A percentile compares a stretch with the other conserved stretches of the same genome.
phyloP scores from a whole-genome alignment of 257 asterid genomes.

The Plantago major region DNA sequence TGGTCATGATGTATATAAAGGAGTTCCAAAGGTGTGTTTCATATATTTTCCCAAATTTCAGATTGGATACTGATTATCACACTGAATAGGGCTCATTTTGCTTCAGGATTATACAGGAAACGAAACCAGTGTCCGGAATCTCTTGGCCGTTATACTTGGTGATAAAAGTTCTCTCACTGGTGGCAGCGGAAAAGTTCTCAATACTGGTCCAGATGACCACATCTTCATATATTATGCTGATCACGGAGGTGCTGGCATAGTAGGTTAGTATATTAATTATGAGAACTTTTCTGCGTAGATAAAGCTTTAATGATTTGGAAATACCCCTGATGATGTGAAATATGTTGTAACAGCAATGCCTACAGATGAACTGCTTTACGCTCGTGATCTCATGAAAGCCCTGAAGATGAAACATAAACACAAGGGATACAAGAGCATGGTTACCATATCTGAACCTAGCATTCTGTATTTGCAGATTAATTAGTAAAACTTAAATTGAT shows the following conservation, averaged over 20 bases:
- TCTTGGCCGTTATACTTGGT: conserved; percentile 56
- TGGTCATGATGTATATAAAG: conserved; percentile 53
- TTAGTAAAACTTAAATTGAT: not conserved
- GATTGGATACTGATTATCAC: no score
- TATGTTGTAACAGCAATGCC: conserved; percentile 45
- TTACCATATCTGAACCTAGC: conserved; percentile 5
- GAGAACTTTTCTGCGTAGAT: not conserved
- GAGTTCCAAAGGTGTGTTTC: conserved; percentile 60
- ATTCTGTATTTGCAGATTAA: not conserved
- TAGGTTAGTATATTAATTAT: conserved; percentile 37
- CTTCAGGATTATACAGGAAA: conserved; percentile 55
- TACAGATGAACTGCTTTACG: conserved; percentile 40
- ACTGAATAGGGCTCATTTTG: not conserved
- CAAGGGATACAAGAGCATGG: conserved; percentile 56
- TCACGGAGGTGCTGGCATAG: conserved; percentile 55
- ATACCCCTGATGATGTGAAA: conserved; percentile 5
- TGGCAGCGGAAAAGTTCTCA: conserved; percentile 60
- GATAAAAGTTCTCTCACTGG: conserved; percentile 43
- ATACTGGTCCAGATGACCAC: conserved; percentile 55
- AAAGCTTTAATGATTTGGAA: not conserved
- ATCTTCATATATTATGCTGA: conserved; percentile 53
- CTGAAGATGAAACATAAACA: conserved; percentile 49
- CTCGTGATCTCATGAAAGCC: conserved; percentile 43
- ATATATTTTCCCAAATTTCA: not conserved
- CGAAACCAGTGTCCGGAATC: conserved; percentile 37